Evolutionary conservation across 306 rosid genomes (phyloP), one percentile per base, ranked within the genome.

Genomic region (Ammopiptanthus mongolicus): DNA sequence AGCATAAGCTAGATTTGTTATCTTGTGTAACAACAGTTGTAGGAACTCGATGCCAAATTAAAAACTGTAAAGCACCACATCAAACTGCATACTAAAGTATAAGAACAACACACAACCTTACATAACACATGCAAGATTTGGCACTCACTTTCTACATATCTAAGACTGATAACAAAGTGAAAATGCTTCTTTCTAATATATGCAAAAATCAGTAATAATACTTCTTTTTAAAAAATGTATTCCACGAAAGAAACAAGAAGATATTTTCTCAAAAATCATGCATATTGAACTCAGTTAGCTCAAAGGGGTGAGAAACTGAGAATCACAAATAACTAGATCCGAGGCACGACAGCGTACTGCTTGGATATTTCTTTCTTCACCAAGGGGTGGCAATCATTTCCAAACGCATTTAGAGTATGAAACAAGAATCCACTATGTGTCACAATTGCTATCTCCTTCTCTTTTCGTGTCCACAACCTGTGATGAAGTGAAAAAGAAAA

Each of bases 391-490:
- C 94, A 92, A 73, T 92, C 97, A 80, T 87, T 88, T 75, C 88
- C 94, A 29, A 90, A 80, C 3, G 80, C 77, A 25, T 65, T 61
- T 23, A 92, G 85, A 3, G 92, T 88, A 71, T 90, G 94, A 78
- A 66, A 88, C 84, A 92, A 84, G 88, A 92, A 90, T 46, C 97
- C 97, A 69, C 96, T 84, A 18, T 92, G 97, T 21, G 97, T 92
- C 65, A 92, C 97, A 80, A 92, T 76, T 50, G 97, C 97, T 79
- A 92, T 90, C 82, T 92, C 97, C 85, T 86, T 87, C 91, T 92
- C 96, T 46, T 87, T 73, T 66, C 96, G 84, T 10, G 96, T 90
- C 88, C 89, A 92, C 85, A 92, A 65, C 97, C 96, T 92, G 80
- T 15, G 76, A 85, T 70, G 50, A 71, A 64, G 79, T 23, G n/a